Base-by-base conservation (phyloP, 805 yeast genomes). In the Jamesozyma lodderae region DNA sequence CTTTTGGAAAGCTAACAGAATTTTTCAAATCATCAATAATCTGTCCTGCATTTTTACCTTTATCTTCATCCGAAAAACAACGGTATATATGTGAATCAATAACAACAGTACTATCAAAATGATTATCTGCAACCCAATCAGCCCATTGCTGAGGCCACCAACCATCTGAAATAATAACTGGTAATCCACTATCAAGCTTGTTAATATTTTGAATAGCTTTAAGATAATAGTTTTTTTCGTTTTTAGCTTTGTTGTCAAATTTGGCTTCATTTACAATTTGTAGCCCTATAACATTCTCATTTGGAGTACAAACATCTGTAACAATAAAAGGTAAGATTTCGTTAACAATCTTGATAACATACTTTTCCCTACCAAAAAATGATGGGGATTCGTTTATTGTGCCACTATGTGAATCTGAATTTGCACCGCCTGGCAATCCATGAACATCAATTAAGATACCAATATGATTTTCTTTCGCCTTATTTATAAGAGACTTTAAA, bases 351-450 rank as follows among this genome's bases (percentile, higher is more conserved):
- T 63, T 52, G 13, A 43, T 70, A 70, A 34, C 68, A 51, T 20
- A 67, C 51, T 25, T 59, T 48, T 31, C 31, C 77, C 31, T 64
- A 53, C 3, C 70, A 70, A 33, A 77, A 64, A 37, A 62, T 40
- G 44, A 19, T 5, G 55, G 49, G 4, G 43, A 27, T 6, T 38
- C 38, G 26, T 42, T 39, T n/a, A 23, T 37, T 36, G 77, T 79
- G 8, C 97, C 97, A 48, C 90, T 77, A 57, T 88, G 96, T 35
- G 79, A 84, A 23, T 79, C 81, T 1, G 77, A 72, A 53, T 92
- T 90, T 18, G 96, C 96, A 26, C 96, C 96, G 11, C 85, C 86
- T 4, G 96, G 96, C 8, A 90, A 60, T 0, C 82, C 96, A 60
- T 92, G 97, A 31, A 90, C 51, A 59, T 90, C 97, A 13, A 90